Conservation (phyloP, 139 green algal species). For the Gonium pectorale region DNA sequence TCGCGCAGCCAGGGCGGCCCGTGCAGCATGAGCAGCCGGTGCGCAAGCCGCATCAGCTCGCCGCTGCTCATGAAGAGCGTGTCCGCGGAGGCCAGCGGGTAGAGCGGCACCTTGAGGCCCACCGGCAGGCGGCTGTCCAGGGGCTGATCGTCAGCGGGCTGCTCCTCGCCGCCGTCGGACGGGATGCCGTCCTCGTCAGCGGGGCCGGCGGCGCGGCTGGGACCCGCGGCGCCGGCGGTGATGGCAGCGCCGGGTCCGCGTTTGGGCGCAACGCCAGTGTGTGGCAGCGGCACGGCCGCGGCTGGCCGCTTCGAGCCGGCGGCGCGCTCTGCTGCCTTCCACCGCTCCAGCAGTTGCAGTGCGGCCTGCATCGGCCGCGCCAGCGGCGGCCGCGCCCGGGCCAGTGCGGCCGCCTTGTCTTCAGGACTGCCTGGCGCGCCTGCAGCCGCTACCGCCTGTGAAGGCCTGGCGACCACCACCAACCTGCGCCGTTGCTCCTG, state of each 20-base stretch:
- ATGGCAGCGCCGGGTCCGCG: not conserved
- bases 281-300: not conserved
- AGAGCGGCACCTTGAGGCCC: constrained; percentile 42
- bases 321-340: not conserved
- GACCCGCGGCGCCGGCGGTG: not conserved
- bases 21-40: constrained; percentile 19
- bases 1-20: constrained; percentile 35
- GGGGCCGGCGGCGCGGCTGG: not conserved
- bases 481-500: too few species aligned
- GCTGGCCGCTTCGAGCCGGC: not conserved
- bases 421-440: too few species aligned
- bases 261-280: not conserved
- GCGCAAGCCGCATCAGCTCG: constrained; percentile 40
- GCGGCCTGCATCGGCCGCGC: too few species aligned
- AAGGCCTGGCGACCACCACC: too few species aligned
- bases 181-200: not conserved
- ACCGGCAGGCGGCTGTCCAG: not conserved
- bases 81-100: constrained; percentile 35
- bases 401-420: too few species aligned
- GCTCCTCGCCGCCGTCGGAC: not conserved
- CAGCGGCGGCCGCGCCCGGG: too few species aligned
- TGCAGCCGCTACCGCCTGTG: too few species aligned
- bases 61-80: constrained; percentile 28
- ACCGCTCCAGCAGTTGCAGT: not conserved
- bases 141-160: not conserved